Evolutionary conservation across 306 rosid genomes (phyloP), one percentile per base, ranked within the genome.

Genomic region (Vachellia pachyceras): DNA sequence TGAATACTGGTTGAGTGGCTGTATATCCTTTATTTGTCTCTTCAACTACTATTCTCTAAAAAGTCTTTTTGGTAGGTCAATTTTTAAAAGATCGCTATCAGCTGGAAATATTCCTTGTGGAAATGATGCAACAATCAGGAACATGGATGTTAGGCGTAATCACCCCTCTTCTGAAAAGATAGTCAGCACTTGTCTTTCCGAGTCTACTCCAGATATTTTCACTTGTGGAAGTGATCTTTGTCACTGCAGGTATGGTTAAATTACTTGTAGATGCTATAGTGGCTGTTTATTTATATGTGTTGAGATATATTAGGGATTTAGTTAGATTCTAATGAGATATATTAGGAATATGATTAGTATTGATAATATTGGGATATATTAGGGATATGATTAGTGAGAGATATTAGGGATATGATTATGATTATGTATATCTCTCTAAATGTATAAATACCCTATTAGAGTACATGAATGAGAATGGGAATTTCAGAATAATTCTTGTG

Each of bases 31-130:
- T 64, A 17, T 42, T 45, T 33, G 40, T 79, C 77, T 70, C 44
- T 37, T 68, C 39, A 60, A 45, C 41, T 73, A 55, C 54, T 79
- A 18, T 37, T 73, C n/a, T 84, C 80, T 75, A 2, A 60, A 46
- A 22, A 45, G 44, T 20, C 36, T 67, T 22, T 20, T 82, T 63
- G 76, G 84, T 77, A 91, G 95, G 86, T 70, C 81, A 50, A 72
- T 63, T 81, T 82, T 91, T 40, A 91, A 89, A 84, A 86, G 90
- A 85, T 91, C 96, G 12, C 86, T 89, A 22, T 91, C 93, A 6
- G 96, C 85, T 78, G 92, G 96, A 75, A 88, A 86, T 85, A 86
- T 91, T 83, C 44, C 58, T 18, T n/a, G 58, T 49, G 83, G 77
- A 72, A 83, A 70, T 75, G 92, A 87, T 35, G 58, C 91, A 17